Evolutionary conservation across 371 early-diverging fungal genomes (phyloP), one percentile per base, ranked within the genome.

Genomic region (Mucor velutinosus): DNA sequence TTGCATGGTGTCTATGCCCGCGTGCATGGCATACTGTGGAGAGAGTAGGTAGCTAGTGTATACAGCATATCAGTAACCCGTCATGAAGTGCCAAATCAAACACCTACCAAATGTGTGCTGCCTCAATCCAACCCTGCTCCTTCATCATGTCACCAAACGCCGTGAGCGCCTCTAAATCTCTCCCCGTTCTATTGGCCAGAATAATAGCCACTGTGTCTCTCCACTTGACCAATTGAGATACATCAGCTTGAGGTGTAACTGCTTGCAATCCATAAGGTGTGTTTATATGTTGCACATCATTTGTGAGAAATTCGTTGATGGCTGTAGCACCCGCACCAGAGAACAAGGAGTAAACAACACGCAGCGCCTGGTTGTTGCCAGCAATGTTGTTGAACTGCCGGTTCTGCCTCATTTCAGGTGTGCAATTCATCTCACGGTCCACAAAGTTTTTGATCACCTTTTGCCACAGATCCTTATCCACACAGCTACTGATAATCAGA

Each of bases 401-500:
- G 7, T 65, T 68, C n/a, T 62, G 58, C 25, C 71, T 66, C 62
- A 58, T 77, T 19, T 62, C 79, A 10, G 73, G 69, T 19, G 69
- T 64, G 19, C 68, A 71, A 4, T 77, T 66, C 69, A 94, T 74
- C 70, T 89, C 90, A 33, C 82, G 75, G 19, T 83, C 81, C 1
- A 91, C 82, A 76, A 94, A 95, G 15, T 85, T 76, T 17, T 78
- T 78, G 37, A 95, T 90, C 4, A 92, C 93, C n/a, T 87, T 88
- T 68, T 89, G 87, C 91, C 95, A 97, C 0, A 89, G 75, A 21
- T 93, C 93, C 70, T 90, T 89, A 69, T 91, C 89, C 4, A 93
- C 90, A 64, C 93, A 91, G 64, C 94, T 95, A 47, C 95, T 89
- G 70, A 97, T 91, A 8, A 95, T 88, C 25, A 96, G 82, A 7